A percentile compares a stretch with the other conserved stretches of the same genome.
Conservation (phyloP, 495 filamentous ascomycete genomes). For the Entonaema liquescens region DNA sequence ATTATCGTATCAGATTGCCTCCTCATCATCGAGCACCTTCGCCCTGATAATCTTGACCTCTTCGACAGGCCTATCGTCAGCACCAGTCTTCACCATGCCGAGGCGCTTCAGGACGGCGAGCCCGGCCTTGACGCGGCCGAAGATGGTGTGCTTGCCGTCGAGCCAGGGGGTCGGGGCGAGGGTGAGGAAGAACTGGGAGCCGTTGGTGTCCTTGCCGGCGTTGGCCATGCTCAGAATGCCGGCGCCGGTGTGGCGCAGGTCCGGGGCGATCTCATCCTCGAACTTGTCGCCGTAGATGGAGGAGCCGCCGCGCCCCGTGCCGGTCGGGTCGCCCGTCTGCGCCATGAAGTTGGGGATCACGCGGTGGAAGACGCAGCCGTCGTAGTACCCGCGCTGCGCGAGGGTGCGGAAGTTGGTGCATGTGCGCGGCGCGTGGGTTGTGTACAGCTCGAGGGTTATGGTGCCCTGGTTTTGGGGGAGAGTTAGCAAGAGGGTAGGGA, state of each 20-base stretch:
- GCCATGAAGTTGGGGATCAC: slow-evolving; percentile 97
- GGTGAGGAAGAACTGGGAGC: slow-evolving; percentile 88
- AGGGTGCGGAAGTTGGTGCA: slow-evolving; percentile 90
- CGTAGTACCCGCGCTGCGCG: slow-evolving; percentile 84
- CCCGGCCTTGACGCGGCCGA: slow-evolving; percentile 88
- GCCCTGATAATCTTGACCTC: slow-evolving; percentile 84
- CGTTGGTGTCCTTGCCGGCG: slow-evolving; percentile 92
- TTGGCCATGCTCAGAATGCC: slow-evolving; percentile 97
- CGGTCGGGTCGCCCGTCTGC: slow-evolving; percentile 95
- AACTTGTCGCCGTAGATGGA: slow-evolving; percentile 96
- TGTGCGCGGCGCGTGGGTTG: slow-evolving; percentile 61
- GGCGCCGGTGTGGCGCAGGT: slow-evolving; percentile 91
- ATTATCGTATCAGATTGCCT: slow-evolving; percentile 8
- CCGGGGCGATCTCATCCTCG: slow-evolving; percentile 82
- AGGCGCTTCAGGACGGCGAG: slow-evolving; percentile 86
- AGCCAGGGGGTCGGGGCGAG: slow-evolving; percentile 96
- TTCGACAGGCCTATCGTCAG: slow-evolving; percentile 80
- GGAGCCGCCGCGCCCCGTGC: slow-evolving; percentile 88
- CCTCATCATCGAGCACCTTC: slow-evolving; percentile 65
- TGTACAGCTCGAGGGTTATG: slow-evolving; percentile 90
- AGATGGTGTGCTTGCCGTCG: slow-evolving; percentile 97
- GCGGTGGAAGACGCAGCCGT: slow-evolving; percentile 86
- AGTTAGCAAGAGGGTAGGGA: background rate
- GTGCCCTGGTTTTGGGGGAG: slow-evolving; percentile 62
- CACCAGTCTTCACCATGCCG: slow-evolving; percentile 87